Evolutionary conservation across 495 filamentous ascomycete species (phyloP).

Genomic region (Talaromyces trachyspermus): DNA sequence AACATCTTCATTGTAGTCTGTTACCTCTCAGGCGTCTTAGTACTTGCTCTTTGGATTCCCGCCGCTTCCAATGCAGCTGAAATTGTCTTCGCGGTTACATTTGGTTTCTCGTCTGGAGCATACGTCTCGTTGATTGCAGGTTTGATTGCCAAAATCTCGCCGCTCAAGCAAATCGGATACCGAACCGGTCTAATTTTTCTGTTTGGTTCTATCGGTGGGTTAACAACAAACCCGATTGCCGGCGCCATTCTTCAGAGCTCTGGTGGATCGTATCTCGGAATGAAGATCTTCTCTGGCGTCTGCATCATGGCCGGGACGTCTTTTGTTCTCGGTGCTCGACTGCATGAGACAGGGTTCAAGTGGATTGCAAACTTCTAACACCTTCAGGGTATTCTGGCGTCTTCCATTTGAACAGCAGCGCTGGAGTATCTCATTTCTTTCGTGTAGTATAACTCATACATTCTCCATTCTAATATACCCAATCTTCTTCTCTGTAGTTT

Average conservation of each 20-base stretch:
- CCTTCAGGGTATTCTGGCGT: too few relatives aligned
- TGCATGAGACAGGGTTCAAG: background rate
- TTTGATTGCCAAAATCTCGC: conserved; percentile 22
- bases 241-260: conserved; percentile 30
- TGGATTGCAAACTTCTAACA: background rate
- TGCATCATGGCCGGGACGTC: conserved; percentile 36
- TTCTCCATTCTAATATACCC: too few relatives aligned
- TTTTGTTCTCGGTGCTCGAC: conserved; percentile 5
- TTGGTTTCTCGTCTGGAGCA: conserved; percentile 28
- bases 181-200: conserved; percentile 18
- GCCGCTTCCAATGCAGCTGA: conserved; percentile 11
- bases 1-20: conserved; percentile 23
- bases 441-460: too few relatives aligned
- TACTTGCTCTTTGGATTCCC: conserved; percentile 29
- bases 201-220: conserved; percentile 19
- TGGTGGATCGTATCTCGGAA: conserved; percentile 12
- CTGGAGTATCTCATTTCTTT: too few relatives aligned
- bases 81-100: conserved; percentile 24
- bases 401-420: too few relatives aligned
- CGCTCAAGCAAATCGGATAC: conserved; percentile 17
- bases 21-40: conserved; percentile 15
- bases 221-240: conserved; percentile 60
- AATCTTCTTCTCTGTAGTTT: too few relatives aligned
- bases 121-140: conserved; percentile 23
- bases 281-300: conserved; percentile 23